Evolutionary conservation across 768 basidiomycete species (phyloP), one percentile per base, ranked within the genome.

Genomic region (Boletus eberwhitei): DNA sequence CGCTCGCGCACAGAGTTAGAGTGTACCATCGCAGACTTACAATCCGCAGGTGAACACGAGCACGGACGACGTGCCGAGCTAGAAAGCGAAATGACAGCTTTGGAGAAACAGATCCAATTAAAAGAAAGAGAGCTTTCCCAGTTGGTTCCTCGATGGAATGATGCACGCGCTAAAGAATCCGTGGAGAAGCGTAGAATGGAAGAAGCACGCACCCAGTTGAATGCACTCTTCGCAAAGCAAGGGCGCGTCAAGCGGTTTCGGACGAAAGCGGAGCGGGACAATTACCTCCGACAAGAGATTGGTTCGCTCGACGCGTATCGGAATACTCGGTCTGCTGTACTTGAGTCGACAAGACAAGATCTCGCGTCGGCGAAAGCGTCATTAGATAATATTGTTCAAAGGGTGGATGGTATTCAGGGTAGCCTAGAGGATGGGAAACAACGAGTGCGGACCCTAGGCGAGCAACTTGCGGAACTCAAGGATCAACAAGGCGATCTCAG

Each of bases 211-310:
- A 86, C 89, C 2, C 80, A 78, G 43, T 73, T 98, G 4, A 78
- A 81, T 1, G 82, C 88, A 0, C 76, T 99, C 2, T 93, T 88
- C 65, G 86, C 89, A 3, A 98, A 98, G 67, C 93, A 93, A 68
- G 94, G 94, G 2, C 87, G 97, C 21, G 77, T 87, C 37, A 83
- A 85, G 48, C 90, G 88, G 63, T 99, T 97, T 75, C 75, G 84
- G 21, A 90, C 89, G 14, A 86, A 86, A 64, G 77, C 79, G 0
- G 93, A 95, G 63, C 84, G 97, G 8, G 96, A 99, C 66, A 74
- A 78, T 21, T 98, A 82, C 65, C 78, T 99, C 40, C 77, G 74
- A n/a, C 78, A 79, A n/a, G 91, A 97, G 64, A 88, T 97, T 32
- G 71, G 79, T 2, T 79, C 87, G 2, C 80, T 93, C 60, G 77